Base-by-base conservation (phyloP, 2,329 filamentous ascomycete genomes). In the Ophiostoma himal-ulmi region DNA sequence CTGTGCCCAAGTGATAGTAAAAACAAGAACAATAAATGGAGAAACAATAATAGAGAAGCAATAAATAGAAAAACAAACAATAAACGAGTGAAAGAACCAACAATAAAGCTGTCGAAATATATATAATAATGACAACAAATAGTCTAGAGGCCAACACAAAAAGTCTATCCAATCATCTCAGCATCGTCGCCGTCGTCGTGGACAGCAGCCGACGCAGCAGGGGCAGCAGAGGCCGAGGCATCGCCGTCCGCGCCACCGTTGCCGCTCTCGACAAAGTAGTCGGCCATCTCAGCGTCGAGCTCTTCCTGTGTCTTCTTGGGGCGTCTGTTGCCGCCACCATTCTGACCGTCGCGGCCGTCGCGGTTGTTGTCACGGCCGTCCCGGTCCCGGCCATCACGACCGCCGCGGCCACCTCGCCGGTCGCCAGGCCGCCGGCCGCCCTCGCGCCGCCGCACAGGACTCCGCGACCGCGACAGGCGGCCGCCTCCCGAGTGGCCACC, bases 221-320 rank as follows among this genome's bases (percentile, higher is more conserved):
- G 77, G 11, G 77, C 75, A 22, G 77, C 76, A 67, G 76, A 77
- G 36, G 78, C 76, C 34, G 77, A 81, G 2, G 37, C 20, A 5
- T 41, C 66, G 4, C 48, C 62, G 14, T 39, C 48, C 48, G 79
- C 81, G n/a, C 76, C 79, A 68, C 77, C 79, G 66, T 44, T 69
- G 36, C 68, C 30, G 52, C 69, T 52, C 22, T 67, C 82, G 39
- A 85, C 89, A 83, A 93, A 97, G 79, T 97, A 97, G 77, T 97
- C 92, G 39, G 90, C 93, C 94, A 97, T 97, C 81, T 97, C 94
- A n/a, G 92, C 92, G 78, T 97, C 94, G 57, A 97, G 83, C 78
- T 97, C 92, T 76, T 96, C 92, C 75, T 93, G 91, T 0, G 94
- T 97, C 85, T 96, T 97, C 36, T 52, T 62, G 60, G 54, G 30